A percentile compares a stretch with the other conserved stretches of the same genome.
Evolutionary conservation across 176 grass and related monocot species (phyloP).

Genomic region (Triticum turgidum): DNA sequence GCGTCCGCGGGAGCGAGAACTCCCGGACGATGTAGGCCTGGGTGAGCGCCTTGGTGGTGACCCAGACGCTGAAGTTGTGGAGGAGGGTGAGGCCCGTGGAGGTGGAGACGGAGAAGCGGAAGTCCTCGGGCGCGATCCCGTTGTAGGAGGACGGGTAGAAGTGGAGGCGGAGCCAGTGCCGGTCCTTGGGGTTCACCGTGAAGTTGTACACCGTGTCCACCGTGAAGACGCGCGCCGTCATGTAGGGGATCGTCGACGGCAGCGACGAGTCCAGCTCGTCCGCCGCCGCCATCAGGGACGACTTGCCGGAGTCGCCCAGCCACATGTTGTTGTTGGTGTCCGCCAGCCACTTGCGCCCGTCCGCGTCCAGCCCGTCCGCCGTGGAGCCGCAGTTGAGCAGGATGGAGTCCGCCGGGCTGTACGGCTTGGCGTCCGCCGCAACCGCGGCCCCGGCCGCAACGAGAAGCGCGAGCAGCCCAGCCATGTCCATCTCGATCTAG

Average conservation of each 20-base stretch:
- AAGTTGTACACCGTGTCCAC: constrained; percentile 58
- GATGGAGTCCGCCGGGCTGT: constrained; percentile 41
- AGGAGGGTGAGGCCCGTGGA: constrained; percentile 60
- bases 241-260: constrained; percentile 69
- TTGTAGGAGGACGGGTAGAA: constrained; percentile 82
- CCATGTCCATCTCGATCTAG: constrained; percentile 20
- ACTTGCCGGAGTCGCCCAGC: constrained; percentile 51
- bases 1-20: constrained; percentile 56
- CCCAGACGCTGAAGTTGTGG: constrained; percentile 69
- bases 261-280: constrained; percentile 59
- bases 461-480: constrained; percentile 16
- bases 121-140: constrained; percentile 38
- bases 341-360: constrained; percentile 58
- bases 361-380: constrained; percentile 48
- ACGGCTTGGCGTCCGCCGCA: constrained; percentile 3
- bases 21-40: constrained; percentile 66
- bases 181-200: constrained; percentile 45
- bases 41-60: constrained; percentile 61
- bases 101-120: constrained; percentile 65
- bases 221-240: constrained; percentile 78
- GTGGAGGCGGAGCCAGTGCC: constrained; percentile 79
- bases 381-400: constrained; percentile 68
- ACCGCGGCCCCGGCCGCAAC: not conserved
- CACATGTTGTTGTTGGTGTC: constrained; percentile 53
- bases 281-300: constrained; percentile 35